Base-by-base conservation (phyloP, 1,284 basidiomycete genomes). In the Papiliotrema nemorosa region DNA sequence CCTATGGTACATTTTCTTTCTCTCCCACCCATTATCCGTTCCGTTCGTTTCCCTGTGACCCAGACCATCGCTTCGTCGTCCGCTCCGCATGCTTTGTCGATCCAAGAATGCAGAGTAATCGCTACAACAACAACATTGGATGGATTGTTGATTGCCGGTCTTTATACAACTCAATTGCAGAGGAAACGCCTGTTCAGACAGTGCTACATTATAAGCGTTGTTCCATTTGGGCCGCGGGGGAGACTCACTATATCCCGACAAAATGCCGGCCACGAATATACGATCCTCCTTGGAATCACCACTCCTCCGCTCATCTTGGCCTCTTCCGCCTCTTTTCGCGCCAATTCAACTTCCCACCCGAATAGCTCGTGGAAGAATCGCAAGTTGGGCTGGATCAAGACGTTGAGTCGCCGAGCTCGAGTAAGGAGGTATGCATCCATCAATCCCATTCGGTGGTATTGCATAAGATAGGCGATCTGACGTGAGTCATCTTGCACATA, bases 401-500 rank as follows among this genome's bases (percentile, higher is more conserved):
- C 85, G 50, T 74, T 75, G 52, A 76, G 57, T 9, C 72, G 56
- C 40, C 70, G 53, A 20, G 67, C 70, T 26, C 74, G 62, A 7
- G 70, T 72, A 53, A 72, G 54, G 59, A 97, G 80, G 76, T 97
- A 97, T 22, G 91, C 89, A 65, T 93, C 90, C 57, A 93, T 89
- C 48, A 97, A 83, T 37, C 87, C 85, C 47, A 96, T 78, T 37
- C 81, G 78, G n/a, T 92, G 82, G 67, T 93, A 84, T 67, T 92
- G 88, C 92, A 97, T 97, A 63, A 96, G 87, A 74, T 97, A 97
- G 9, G 93, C 94, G 66, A 98, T 93, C 82, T 75, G 25, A 50
- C 20, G 16, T 37, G 41, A 27, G 18, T 31, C 33, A 43, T 39
- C 37, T 25, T 21, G 3, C n/a, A 16, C 20, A 22, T 3, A 12